Evolutionary conservation across 2,329 filamentous ascomycete genomes (phyloP), one percentile per base, ranked within the genome.

Genomic region (Catunica adiposa): DNA sequence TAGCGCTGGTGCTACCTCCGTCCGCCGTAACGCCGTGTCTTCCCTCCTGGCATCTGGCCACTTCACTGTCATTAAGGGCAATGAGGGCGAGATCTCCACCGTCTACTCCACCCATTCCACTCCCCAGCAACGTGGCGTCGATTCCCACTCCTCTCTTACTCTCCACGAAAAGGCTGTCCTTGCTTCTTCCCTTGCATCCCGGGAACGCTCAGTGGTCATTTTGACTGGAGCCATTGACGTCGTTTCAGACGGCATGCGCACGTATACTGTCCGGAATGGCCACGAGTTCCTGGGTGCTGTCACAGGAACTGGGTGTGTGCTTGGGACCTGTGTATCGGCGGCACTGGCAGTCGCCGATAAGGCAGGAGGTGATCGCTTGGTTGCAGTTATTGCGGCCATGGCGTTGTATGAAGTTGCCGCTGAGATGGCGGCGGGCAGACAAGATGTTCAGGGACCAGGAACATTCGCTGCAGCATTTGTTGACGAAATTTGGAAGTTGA

Each of bases 31-130:
- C 1, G 85, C 88, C 0, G 79, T 90, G 26, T 79, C 80, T 58
- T 75, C 75, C 1, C 78, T 97, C 38, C 74, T 96, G 64, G 71
- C 77, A 0, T 75, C 73, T 2, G 89, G 88, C 40, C 86, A 86
- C 66, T 86, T 94, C 63, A 80, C 87, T 66, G 74, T 96, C 44
- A 89, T 97, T 68, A 97, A 97, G 66, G 90, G 90, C 51, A 97
- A 97, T 68, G 87, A 94, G 65, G 81, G 84, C 55, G 92, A 97
- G 67, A 89, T 97, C 59, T 73, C 77, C 51, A 82, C 85, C 2
- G 80, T 90, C 0, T 78, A 83, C 44, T 72, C 76, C 46, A 25
- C 51, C 31, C 31, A 53, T 5, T 26, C 5, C 15, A 37, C 44
- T 15, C 37, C 72, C 1, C 78, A 81, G 60, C 90, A 96, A 68